Base-by-base conservation (phyloP, 2,329 filamentous ascomycete species). In the Aspergillus amoenus region DNA sequence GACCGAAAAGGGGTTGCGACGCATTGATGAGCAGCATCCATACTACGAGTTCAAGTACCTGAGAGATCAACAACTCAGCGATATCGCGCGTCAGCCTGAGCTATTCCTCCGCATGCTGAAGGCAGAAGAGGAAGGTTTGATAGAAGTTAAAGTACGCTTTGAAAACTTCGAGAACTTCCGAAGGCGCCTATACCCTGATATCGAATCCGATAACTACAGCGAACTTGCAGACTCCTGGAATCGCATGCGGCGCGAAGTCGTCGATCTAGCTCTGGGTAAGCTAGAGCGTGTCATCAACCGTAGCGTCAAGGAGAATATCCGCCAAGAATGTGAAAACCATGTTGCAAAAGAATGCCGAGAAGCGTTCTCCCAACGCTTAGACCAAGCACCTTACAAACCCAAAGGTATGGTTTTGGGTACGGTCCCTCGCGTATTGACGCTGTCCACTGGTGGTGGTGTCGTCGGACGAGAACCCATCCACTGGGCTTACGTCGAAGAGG, bases 41-140 rank as follows among this genome's bases (percentile, higher is more conserved):
- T 97, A 95, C 74, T 97, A 97, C 71, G 94, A 97, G 74, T 91
- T 99, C 79, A 96, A 99, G 75, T 99, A 99, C 67, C 82, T 99
- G 18, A 87, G 91, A 62, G 92, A 94, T 66, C 93, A 97, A 74
- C 90, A 90, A 7, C 89, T 97, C 60, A 80, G 81, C 42, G 89
- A 94, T 64, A 84, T 97, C 58, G 89, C 91, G 3, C 85, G 87
- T 52, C 87, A 90, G 52, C 94, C 94, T 1, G 93, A 97, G 63
- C 81, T 96, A 24, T 99, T 94, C 72, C 79, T 99, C 55, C 93
- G 95, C 76, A 99, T 99, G 94, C 86, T 97, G 73, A 95, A 92
- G 72, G 94, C 94, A 2, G 94, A 99, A 73, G 89, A 94, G 67
- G 94, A 99, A 72, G 93, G 93, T 2, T 80, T 99, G 1, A 84